A percentile compares a stretch with the other conserved stretches of the same genome.
Conservation (phyloP, 305 asterid species). For the Fraxinus sp. region DNA sequence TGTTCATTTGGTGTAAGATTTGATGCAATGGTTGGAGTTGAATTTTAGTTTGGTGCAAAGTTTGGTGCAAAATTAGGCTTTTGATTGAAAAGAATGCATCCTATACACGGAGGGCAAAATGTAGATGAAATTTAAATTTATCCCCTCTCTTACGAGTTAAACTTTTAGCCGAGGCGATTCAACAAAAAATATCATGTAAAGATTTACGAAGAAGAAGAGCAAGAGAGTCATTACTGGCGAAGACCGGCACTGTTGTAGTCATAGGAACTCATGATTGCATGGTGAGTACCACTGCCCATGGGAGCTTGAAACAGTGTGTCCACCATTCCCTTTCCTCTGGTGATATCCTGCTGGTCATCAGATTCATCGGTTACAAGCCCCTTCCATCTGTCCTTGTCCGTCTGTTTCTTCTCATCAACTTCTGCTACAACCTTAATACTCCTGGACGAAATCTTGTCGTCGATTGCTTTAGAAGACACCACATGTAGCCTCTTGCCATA, state of each 20-base stretch:
- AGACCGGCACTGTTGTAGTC: conserved; percentile 66
- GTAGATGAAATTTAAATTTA: neutral
- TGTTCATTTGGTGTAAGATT: no score
- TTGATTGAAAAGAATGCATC: neutral
- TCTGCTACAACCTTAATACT: conserved; percentile 47
- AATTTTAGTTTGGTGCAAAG: no score
- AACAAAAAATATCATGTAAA: neutral
- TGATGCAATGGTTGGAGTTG: no score
- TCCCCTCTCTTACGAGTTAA: neutral
- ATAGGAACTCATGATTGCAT: conserved; percentile 58
- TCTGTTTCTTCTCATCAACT: conserved; percentile 48
- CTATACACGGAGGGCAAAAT: neutral
- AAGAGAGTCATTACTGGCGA: conserved; percentile 43
- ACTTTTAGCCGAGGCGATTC: neutral
- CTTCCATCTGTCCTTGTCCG: conserved; percentile 55
- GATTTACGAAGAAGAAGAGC: neutral
- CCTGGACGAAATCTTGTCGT: conserved; percentile 12
- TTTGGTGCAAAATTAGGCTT: no score
- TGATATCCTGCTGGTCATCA: conserved; percentile 80
- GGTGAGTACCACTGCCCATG: conserved; percentile 59
- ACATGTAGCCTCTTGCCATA: conserved; percentile 36
- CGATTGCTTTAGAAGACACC: conserved; percentile 22
- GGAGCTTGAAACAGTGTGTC: conserved; percentile 82
- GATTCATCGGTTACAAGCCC: conserved; percentile 62
- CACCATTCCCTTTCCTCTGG: conserved; percentile 78